Base-by-base conservation (phyloP, 2,329 filamentous ascomycete genomes). In the Pseudocercospora fijiensis region DNA sequence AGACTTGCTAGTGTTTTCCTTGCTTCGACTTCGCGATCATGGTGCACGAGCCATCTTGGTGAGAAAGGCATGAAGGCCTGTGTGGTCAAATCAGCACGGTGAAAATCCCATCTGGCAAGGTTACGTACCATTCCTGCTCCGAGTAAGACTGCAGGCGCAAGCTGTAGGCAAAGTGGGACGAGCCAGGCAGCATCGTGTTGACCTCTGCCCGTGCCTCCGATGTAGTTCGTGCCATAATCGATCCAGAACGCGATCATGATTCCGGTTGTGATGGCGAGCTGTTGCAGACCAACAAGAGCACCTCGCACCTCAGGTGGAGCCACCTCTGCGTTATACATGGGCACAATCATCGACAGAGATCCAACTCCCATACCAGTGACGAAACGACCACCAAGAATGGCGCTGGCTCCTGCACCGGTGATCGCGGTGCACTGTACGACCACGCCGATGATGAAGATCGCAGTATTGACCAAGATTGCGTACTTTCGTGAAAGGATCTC, bases 171-270 rank as follows among this genome's bases (percentile, higher is more conserved):
- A 57, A 91, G 85, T 0, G 90, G 90, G 0, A 90, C 78, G 0
- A 91, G 82, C 90, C 90, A 95, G 0, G 90, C 87, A 13, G 86
- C 86, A 68, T 91, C 83, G 11, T 81, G 82, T 75, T 93, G 88
- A 1, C 71, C 76, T 26, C 67, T 64, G 74, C 84, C 81, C 4
- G 84, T 87, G 4, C 86, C 90, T 9, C 79, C 79, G 61, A 82
- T 82, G 72, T 77, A 81, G 69, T 81, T 81, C 10, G 70, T 73
- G 22, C 56, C 57, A 45, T 55, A 60, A 26, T 55, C 53, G 16
- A 63, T 60, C 37, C 60, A 70, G 65, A 87, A 86, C 3, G 80
- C 82, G 63, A 87, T 84, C 61, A 84, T 77, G 58, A 86, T 84
- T 18, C 84, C 84, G 22, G 83, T 77, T 5, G 82, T 83, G 62